Conservation (phyloP, 306 rosid genomes). For the Oxytropis ochrocephala region DNA sequence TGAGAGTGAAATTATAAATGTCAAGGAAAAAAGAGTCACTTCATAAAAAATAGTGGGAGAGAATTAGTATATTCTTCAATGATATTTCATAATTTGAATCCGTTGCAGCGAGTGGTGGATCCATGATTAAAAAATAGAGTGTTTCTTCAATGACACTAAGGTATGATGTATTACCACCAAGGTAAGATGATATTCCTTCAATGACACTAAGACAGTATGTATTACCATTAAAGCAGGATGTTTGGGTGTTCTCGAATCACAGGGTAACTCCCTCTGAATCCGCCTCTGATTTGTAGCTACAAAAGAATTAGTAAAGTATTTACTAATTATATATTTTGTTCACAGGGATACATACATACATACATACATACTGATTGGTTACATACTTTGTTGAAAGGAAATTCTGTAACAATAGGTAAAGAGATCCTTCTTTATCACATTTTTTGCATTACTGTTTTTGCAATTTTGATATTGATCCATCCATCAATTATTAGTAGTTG, state of each 20-base stretch:
- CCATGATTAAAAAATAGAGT: too few species aligned
- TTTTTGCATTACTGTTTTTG: too few species aligned
- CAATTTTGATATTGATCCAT: neutral
- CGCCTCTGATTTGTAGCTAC: too few species aligned
- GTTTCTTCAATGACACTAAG: too few species aligned
- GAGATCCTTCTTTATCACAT: neutral
- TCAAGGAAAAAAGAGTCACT: constrained; percentile 3
- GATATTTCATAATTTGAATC: neutral
- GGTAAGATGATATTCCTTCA: too few species aligned
- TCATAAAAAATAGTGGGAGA: neutral
- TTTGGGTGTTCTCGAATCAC: too few species aligned
- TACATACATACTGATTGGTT: too few species aligned
- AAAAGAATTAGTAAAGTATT: neutral
- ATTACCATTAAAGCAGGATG: too few species aligned
- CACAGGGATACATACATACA: too few species aligned
- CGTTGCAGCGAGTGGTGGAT: neutral
- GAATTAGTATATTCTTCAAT: neutral
- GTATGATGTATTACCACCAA: too few species aligned
- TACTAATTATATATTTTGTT: neutral
- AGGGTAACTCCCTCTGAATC: too few species aligned
- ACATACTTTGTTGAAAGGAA: neutral
- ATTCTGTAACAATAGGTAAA: neutral
- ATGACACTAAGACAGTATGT: too few species aligned
- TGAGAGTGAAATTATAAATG: neutral
- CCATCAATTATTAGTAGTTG: neutral